Evolutionary conservation across 257 asterid genomes (phyloP).

Genomic region (Striga asiatica): DNA sequence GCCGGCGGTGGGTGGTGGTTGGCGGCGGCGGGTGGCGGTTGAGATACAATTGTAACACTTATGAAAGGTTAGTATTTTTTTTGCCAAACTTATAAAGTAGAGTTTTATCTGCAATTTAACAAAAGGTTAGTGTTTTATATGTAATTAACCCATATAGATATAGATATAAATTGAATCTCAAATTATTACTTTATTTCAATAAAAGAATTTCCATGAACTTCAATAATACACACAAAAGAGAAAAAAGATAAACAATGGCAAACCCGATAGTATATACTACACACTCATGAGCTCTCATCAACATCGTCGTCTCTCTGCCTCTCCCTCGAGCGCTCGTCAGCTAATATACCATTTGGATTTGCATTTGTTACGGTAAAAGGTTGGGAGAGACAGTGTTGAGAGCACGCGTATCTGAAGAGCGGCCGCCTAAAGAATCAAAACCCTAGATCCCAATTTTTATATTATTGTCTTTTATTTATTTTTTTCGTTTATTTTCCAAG

Average conservation of each 20-base stretch:
- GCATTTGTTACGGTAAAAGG: slow-evolving; percentile 23
- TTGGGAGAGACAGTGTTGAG: slow-evolving; percentile 16
- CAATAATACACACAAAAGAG: not conserved
- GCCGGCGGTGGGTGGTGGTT: too few relatives aligned
- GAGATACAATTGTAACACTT: too few relatives aligned
- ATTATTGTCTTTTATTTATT: not conserved
- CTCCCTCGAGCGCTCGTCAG: not conserved
- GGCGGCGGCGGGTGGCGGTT: too few relatives aligned
- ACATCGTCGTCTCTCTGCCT: slow-evolving; percentile 3
- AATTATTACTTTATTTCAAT: not conserved
- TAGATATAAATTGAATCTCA: too few relatives aligned
- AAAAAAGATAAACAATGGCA: slow-evolving; percentile 10
- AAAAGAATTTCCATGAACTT: not conserved
- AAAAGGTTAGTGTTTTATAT: too few relatives aligned
- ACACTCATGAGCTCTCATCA: slow-evolving; percentile 9
- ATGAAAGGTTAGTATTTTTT: too few relatives aligned
- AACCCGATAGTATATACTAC: slow-evolving; percentile 22
- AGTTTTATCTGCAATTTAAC: too few relatives aligned
- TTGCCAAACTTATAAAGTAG: too few relatives aligned
- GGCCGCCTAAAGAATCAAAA: slow-evolving; percentile 27
- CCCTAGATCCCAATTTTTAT: slow-evolving; percentile 29
- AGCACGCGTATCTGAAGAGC: slow-evolving; percentile 17
- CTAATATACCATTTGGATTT: slow-evolving; percentile 1
- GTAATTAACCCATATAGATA: too few relatives aligned
- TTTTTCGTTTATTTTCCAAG: too few relatives aligned